These are phyloP conservation scores for Leccinum subgranulosum DNA, from an alignment of 768 basidiomycete species.

Conservation along the genomic window DNA sequence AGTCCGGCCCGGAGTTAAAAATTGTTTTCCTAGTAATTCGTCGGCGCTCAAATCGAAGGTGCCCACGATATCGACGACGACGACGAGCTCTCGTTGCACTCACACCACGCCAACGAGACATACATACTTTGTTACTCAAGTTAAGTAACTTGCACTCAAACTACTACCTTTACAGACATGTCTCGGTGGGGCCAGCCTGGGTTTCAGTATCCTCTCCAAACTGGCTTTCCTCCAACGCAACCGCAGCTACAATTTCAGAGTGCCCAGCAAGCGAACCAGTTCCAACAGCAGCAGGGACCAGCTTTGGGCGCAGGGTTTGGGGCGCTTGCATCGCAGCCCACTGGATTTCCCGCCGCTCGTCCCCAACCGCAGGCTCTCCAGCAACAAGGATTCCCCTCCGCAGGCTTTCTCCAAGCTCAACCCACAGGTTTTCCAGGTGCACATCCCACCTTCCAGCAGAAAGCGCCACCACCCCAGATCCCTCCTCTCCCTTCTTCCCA, in stretches of 20 bases:
- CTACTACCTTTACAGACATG: constrained; percentile 42
- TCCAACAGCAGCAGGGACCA: constrained; percentile 36
- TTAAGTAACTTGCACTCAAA: not conserved
- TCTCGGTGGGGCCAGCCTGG: constrained; percentile 75
- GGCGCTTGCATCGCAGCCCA: constrained; percentile 58
- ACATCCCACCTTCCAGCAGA: constrained; percentile 32
- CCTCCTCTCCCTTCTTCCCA: constrained; percentile 63
- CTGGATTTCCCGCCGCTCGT: constrained; percentile 44
- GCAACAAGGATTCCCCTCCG: constrained; percentile 42
- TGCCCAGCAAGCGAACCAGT: constrained; percentile 34
- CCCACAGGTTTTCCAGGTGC: constrained; percentile 45
- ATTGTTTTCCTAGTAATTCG: too few species aligned
- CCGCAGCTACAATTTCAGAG: constrained; percentile 46
- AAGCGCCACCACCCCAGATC: constrained; percentile 51
- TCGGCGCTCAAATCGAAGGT: constrained; percentile 6
- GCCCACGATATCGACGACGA: constrained; percentile 3
- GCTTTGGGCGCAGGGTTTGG: constrained; percentile 33
- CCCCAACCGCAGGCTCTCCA: constrained; percentile 35
- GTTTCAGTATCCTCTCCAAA: constrained; percentile 73
- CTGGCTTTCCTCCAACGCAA: constrained; percentile 53
- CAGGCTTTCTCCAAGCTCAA: constrained; percentile 46
- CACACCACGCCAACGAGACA: not conserved
- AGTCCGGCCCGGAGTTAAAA: not conserved
- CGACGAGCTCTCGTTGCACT: not conserved
- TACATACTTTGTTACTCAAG: too few species aligned